phyloP scores from a whole-genome alignment of 2,329 filamentous ascomycete species.

The Neopestalotiopsis rosae region DNA sequence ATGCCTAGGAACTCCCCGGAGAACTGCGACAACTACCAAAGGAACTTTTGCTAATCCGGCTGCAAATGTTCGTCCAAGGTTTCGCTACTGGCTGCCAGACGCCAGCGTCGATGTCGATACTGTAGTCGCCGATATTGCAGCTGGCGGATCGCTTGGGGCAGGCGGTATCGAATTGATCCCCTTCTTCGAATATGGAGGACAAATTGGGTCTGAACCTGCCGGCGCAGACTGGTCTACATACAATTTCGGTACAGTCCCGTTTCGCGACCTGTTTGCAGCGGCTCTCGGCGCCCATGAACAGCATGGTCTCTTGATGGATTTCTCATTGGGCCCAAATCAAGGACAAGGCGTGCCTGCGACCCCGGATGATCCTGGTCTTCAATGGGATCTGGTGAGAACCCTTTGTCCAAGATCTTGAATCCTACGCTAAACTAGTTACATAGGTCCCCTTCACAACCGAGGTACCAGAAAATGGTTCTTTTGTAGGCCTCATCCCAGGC shows the following conservation, averaged over 20 bases:
- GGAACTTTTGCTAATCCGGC: no score
- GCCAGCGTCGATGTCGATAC: not conserved
- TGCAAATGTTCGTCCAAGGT: no score
- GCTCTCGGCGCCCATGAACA: not conserved
- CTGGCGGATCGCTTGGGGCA: not conserved
- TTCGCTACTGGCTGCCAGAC: not conserved
- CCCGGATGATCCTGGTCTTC: not conserved
- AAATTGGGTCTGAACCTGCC: not conserved
- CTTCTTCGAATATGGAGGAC: constrained; percentile 1
- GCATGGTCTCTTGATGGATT: not conserved
- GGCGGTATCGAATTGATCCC: not conserved
- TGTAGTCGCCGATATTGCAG: not conserved
- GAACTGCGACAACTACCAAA: no score
- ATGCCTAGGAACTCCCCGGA: no score
- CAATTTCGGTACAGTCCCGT: not conserved
- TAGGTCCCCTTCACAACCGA: not conserved
- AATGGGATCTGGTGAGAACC: not conserved
- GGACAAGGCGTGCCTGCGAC: not conserved
- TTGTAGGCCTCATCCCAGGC: not conserved
- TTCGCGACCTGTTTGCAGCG: not conserved
- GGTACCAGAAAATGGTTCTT: not conserved
- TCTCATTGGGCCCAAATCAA: not conserved
- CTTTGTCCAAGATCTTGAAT: no score
- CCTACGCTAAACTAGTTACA: not conserved
- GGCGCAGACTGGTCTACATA: not conserved